Evolutionary conservation across 2,329 filamentous ascomycete species (phyloP), one percentile per base, ranked within the genome.

Genomic region (Colletotrichum liaoningense): DNA sequence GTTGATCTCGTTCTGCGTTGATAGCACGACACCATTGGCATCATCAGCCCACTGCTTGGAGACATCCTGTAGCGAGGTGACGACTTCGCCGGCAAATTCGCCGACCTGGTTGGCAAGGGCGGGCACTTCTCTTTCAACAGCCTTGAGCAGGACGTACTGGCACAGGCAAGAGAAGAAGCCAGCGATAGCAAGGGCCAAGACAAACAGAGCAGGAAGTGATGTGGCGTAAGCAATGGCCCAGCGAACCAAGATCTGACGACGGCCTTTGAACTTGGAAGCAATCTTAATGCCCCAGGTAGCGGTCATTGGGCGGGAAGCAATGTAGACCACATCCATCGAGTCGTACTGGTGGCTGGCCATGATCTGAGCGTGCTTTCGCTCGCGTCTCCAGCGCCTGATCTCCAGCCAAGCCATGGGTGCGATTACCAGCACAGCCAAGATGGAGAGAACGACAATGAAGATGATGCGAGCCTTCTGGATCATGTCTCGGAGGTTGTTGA

Each of bases 161-260:
- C 93, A 97, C 46, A 95, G 86, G 81, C 94, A 97, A 28, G 93
- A 91, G 78, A 97, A 90, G 58, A 97, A 89, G 3, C 95, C 95
- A 1, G 95, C 94, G 11, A 97, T 79, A 11, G 93, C 95, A 54
- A 98, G 90, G 5, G 93, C 92, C 7, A 98, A 88, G 6, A 98
- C 90, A 78, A 98, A 95, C n/a, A 98, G 86, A 22, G 95, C 95
- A 0, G 94, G 91, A 0, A 93, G 84, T 0, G 95, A 95, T 0
- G 95, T 98, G n/a, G 92, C 92, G 80, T 98, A 98, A 9, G 95
- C 94, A 75, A 97, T 86, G 65, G 91, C 90, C 95, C 95, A 98
- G 74, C 95, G 91, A 11, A 92, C 88, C 55, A 98, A 88, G 58
- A 94, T 89, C 81, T 95, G 92, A 64, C 90, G 88, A 77, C 92